These are phyloP conservation scores for Didymella segeticola DNA, from an alignment of 2,329 filamentous ascomycete genomes.

Conservation along the genomic window DNA sequence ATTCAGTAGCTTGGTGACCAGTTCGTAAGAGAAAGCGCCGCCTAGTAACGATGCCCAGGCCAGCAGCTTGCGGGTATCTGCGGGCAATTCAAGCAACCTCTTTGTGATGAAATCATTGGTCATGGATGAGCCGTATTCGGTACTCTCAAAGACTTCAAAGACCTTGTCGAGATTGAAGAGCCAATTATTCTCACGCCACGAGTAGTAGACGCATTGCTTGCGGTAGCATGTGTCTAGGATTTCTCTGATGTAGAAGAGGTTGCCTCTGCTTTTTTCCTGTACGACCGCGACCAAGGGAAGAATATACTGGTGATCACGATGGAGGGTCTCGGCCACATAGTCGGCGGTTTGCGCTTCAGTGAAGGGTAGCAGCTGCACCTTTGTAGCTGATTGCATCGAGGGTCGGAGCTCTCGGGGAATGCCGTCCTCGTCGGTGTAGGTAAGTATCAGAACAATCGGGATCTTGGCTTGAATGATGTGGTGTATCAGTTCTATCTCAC, in stretches of 20 bases:
- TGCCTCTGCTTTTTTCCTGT: slow-evolving; percentile 86
- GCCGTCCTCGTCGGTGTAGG: slow-evolving; percentile 56
- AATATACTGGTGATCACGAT: slow-evolving; percentile 73
- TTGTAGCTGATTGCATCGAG: slow-evolving; percentile 59
- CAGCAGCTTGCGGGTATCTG: slow-evolving; percentile 76
- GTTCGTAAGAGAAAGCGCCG: slow-evolving; percentile 80
- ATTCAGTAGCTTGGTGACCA: slow-evolving; percentile 78
- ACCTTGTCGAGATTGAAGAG: slow-evolving; percentile 80
- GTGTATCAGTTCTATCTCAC: slow-evolving; percentile 69
- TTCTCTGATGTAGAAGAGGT: slow-evolving; percentile 89
- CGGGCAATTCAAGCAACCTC: slow-evolving; percentile 76
- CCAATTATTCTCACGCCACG: slow-evolving; percentile 83
- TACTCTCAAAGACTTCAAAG: slow-evolving; percentile 82
- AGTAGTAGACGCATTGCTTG: slow-evolving; percentile 89
- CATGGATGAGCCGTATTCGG: slow-evolving; percentile 78
- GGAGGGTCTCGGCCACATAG: slow-evolving; percentile 83
- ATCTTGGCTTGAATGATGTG: slow-evolving; percentile 81
- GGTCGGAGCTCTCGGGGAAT: slow-evolving; percentile 47
- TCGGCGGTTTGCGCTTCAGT: slow-evolving; percentile 79
- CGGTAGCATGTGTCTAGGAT: slow-evolving; percentile 88
- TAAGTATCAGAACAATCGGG: slow-evolving; percentile 73
- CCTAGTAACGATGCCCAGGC: slow-evolving; percentile 87
- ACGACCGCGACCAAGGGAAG: slow-evolving; percentile 81
- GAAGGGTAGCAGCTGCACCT: slow-evolving; percentile 75
- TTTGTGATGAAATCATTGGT: slow-evolving; percentile 83